These are phyloP conservation scores for Sistotremastrum suecicum DNA, from an alignment of 768 basidiomycete species.

Conservation along the genomic window DNA sequence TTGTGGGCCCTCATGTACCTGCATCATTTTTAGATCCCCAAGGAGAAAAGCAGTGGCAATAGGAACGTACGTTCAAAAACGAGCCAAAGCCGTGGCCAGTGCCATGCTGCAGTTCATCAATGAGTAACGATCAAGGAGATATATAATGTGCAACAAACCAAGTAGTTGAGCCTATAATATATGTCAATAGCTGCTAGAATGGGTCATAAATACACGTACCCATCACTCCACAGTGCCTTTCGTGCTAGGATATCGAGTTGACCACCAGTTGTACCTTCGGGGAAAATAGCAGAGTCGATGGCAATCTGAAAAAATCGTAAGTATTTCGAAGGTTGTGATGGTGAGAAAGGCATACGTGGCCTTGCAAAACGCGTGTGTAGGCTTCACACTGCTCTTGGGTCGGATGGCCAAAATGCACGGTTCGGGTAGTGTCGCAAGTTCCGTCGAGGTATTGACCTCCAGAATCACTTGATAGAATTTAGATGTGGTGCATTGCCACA, in stretches of 20 bases:
- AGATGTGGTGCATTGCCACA: conserved; percentile 5
- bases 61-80: conserved; percentile 35
- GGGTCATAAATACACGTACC: conserved; percentile 43
- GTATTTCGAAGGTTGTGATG: conserved; percentile 6
- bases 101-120: conserved; percentile 44
- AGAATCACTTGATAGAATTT: conserved; percentile 50
- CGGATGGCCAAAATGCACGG: conserved; percentile 78
- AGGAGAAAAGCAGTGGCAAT: background rate
- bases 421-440: conserved; percentile 75
- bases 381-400: conserved; percentile 79
- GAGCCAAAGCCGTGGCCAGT: conserved; percentile 86
- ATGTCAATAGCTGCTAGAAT: background rate
- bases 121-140: too few relatives aligned
- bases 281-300: conserved; percentile 82
- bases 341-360: conserved; percentile 52
- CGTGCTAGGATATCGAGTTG: conserved; percentile 85
- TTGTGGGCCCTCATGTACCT: conserved; percentile 75
- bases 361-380: conserved; percentile 90
- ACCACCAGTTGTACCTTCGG: conserved; percentile 72
- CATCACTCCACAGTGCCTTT: conserved; percentile 76
- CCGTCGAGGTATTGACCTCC: conserved; percentile 86
- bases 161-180: too few relatives aligned
- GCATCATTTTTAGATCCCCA: conserved; percentile 13
- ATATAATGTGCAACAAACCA: too few relatives aligned
- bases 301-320: conserved; percentile 47